Evolutionary conservation across 371 early-diverging fungal species (phyloP), one percentile per base, ranked within the genome.

Genomic region (Coemansia sp.): DNA sequence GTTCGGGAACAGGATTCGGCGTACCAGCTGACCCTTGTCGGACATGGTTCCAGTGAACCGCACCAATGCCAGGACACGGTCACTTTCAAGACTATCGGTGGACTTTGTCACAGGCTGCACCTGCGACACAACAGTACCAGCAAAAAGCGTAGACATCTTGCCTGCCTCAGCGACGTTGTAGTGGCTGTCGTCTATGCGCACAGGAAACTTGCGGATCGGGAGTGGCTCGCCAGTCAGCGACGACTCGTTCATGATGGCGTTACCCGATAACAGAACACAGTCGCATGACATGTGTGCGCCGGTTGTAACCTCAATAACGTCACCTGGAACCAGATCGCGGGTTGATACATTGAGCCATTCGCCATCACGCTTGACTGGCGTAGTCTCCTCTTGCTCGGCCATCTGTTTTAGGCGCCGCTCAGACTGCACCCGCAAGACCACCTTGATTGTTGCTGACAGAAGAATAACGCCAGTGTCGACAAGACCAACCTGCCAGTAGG

Each of bases 1-100:
- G 13, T 74, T 80, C 31, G 92, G 91, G 72, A 85, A 90, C 42
- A 93, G 68, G 54, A 96, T 93, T 67, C 89, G 86, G 61, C 86
- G 86, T 11, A 96, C 83, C 6, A 95, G 82, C 56, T 85, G 80
- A 11, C 97, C 97, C 69, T 90, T 90, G 42, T 89, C 84, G 0
- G 94, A 92, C 47, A 82, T 69, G 39, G 91, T 90, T 6, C 94
- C 90, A 7, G 92, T 95, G 57, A 81, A 82, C 45, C 85, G 67
- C 0, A 92, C 93, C 42, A 92, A 27, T 1, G 71, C 79, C 31
- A 62, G 47, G 14, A 64, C 72, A 24, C 67, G 63, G 31, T 66
- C 52, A 37, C 64, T 55, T 4, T 87, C 66, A 5, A 76, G 37
- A 42, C 60, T 63, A 24, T 65, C 77, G 1, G 77, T 14, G 11